Conservation (phyloP, 148 eudicot genomes). For the Cornus suecica region DNA sequence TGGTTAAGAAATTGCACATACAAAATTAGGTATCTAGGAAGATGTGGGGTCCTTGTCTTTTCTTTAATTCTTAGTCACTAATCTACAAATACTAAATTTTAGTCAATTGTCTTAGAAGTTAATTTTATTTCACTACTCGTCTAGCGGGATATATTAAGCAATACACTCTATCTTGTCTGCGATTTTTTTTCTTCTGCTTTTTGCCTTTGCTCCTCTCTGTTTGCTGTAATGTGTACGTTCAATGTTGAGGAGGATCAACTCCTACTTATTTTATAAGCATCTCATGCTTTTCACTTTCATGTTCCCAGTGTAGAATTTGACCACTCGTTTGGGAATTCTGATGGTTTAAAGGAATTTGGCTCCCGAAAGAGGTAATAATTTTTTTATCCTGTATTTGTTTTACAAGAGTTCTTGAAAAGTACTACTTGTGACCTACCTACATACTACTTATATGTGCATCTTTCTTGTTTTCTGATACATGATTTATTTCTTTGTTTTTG, state of each 20-base stretch:
- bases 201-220: not conserved
- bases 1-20: too few relatives aligned
- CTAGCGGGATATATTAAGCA: not conserved
- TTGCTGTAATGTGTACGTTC: not conserved
- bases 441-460: not conserved
- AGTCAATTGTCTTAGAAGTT: too few relatives aligned
- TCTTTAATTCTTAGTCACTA: too few relatives aligned
- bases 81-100: too few relatives aligned
- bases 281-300: not conserved
- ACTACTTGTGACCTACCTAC: not conserved
- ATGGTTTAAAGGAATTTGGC: conserved; percentile 9
- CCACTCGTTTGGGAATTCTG: conserved; percentile 4
- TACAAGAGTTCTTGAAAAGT: not conserved
- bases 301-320: conserved; percentile 16
- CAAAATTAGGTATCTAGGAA: too few relatives aligned
- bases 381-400: not conserved
- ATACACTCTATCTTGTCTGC: not conserved
- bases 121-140: not conserved
- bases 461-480: not conserved
- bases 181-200: not conserved
- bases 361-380: conserved; percentile 19
- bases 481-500: not conserved
- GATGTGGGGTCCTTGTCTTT: too few relatives aligned
- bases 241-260: not conserved
- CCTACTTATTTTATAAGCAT: not conserved